phyloP scores from a whole-genome alignment of 352 stramenopile genomes.

The Thraustotheca clavata region DNA sequence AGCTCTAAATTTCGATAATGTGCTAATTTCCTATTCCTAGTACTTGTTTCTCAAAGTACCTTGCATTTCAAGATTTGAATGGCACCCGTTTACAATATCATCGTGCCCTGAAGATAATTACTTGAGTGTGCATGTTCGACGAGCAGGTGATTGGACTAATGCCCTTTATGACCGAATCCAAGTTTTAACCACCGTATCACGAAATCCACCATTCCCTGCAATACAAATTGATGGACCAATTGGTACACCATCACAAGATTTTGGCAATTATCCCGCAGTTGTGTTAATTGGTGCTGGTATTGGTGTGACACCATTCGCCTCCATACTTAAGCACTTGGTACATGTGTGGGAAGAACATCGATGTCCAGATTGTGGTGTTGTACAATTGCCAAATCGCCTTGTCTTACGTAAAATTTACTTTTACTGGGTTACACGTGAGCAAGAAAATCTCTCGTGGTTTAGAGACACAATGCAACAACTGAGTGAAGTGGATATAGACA shows the following conservation, averaged over 20 bases:
- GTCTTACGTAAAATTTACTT: constrained; percentile 76
- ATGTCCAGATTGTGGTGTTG: constrained; percentile 39
- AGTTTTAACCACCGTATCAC: not conserved
- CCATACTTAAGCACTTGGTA: constrained; percentile 35
- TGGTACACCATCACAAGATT: constrained; percentile 25
- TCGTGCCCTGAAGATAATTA: constrained; percentile 35
- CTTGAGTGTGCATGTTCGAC: constrained; percentile 34
- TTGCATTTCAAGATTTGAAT: constrained; percentile 44
- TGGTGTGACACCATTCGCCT: constrained; percentile 39
- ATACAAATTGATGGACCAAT: constrained; percentile 30
- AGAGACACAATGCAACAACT: constrained; percentile 76
- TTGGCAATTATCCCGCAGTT: constrained; percentile 27
- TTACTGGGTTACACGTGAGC: constrained; percentile 73
- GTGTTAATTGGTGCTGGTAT: constrained; percentile 31
- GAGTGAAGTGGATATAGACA: constrained; percentile 55
- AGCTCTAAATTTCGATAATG: not conserved
- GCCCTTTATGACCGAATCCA: constrained; percentile 23
- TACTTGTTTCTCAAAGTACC: constrained; percentile 64
- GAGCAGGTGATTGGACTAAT: constrained; percentile 38
- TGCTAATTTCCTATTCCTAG: constrained; percentile 19
- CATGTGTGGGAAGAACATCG: constrained; percentile 36
- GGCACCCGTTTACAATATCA: constrained; percentile 73
- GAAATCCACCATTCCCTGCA: constrained; percentile 12
- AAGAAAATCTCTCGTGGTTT: constrained; percentile 75
- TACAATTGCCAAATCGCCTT: constrained; percentile 60